A percentile compares a stretch with the other conserved stretches of the same genome.
Conservation (phyloP, 345 rosid genomes). For the Euclidium syriacum region DNA sequence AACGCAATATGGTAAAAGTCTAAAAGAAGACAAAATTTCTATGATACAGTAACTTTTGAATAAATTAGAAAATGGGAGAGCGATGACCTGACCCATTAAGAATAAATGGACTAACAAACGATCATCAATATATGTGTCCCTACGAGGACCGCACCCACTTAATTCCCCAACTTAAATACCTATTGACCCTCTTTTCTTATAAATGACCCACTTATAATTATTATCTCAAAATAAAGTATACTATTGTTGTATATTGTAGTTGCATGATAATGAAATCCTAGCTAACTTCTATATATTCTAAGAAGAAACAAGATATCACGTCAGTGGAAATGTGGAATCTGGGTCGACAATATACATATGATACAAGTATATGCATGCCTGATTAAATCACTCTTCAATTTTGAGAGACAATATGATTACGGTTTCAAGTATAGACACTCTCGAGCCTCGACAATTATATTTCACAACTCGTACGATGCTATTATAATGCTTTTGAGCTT, state of each 20-base stretch:
- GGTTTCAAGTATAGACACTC: neutral
- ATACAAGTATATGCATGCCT: conserved; percentile 23
- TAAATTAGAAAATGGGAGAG: neutral
- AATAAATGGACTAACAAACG: conserved; percentile 18
- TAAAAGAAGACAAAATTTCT: neutral
- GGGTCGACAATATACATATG: conserved; percentile 5
- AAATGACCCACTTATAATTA: conserved; percentile 16
- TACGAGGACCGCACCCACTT: conserved; percentile 35
- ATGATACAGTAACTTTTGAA: neutral
- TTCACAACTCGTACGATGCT: conserved; percentile 3
- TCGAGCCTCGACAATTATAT: conserved; percentile 18
- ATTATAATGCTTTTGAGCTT: conserved; percentile 13
- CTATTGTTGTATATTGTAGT: conserved; percentile 13
- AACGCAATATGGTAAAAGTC: neutral
- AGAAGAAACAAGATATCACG: neutral
- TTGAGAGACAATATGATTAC: conserved; percentile 29
- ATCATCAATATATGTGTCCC: conserved; percentile 30
- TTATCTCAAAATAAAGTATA: neutral
- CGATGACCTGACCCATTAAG: conserved; percentile 6
- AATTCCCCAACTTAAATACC: conserved; percentile 23
- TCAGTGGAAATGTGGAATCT: neutral
- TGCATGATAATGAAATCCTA: conserved; percentile 7
- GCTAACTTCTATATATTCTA: neutral
- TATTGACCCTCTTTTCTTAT: conserved; percentile 22
- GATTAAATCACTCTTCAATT: conserved; percentile 9